Evolutionary conservation across 805 yeast genomes (phyloP).

Genomic region (Tetrapisispora phaffii): DNA sequence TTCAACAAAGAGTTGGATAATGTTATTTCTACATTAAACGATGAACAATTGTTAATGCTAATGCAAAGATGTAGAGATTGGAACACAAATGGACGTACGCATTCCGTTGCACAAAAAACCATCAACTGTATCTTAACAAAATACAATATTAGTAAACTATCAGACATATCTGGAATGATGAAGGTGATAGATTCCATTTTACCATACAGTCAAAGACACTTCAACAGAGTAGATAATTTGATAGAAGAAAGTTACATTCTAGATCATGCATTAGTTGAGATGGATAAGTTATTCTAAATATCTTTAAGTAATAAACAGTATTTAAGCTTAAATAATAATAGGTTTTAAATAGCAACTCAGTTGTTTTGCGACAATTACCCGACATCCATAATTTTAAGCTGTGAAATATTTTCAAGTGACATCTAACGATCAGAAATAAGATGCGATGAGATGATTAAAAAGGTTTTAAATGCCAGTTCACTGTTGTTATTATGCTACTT

Average conservation of each 20-base stretch:
- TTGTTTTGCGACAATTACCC: too few relatives aligned
- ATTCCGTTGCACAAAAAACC: constrained; percentile 70
- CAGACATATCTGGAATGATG: constrained; percentile 59
- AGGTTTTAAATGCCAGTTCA: not conserved
- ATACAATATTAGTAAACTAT: constrained; percentile 45
- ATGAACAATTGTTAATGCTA: constrained; percentile 49
- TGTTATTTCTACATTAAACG: constrained; percentile 46
- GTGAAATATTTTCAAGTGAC: not conserved
- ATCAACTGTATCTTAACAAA: constrained; percentile 53
- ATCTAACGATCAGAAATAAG: not conserved
- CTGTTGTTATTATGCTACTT: too few relatives aligned
- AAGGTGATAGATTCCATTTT: constrained; percentile 61
- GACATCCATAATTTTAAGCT: too few relatives aligned
- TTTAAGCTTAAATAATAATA: not conserved
- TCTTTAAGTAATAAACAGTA: too few relatives aligned
- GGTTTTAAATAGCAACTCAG: not conserved
- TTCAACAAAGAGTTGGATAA: constrained; percentile 47
- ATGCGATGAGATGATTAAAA: constrained; percentile 12
- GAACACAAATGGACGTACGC: constrained; percentile 83
- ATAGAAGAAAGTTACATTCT: constrained; percentile 77
- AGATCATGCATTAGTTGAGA: constrained; percentile 76
- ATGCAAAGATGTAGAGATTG: constrained; percentile 81
- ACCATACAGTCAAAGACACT: constrained; percentile 87
- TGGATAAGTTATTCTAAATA: constrained; percentile 39
- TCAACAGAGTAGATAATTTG: constrained; percentile 61